These are phyloP conservation scores for Corynespora cassiicola DNA, from an alignment of 2,329 filamentous ascomycete genomes.

Conservation along the genomic window DNA sequence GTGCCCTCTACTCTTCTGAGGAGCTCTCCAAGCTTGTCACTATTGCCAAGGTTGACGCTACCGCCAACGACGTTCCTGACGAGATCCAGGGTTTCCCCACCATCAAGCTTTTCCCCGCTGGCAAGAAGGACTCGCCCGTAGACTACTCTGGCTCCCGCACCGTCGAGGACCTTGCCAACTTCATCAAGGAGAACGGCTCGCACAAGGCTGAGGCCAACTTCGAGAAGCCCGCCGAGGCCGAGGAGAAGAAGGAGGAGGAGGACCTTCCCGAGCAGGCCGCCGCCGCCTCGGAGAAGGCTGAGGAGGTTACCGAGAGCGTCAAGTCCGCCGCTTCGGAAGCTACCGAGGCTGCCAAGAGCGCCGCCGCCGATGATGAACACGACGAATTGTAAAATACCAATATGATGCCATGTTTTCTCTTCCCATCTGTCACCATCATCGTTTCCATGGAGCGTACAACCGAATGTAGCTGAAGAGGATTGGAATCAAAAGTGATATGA, in stretches of 20 bases:
- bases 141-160: slow-evolving; percentile 89
- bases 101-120: slow-evolving; percentile 96
- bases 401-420: slow-evolving; percentile 11
- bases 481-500: slow-evolving; percentile 8
- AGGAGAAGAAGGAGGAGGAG: slow-evolving; percentile 52
- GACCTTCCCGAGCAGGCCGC: slow-evolving; percentile 54
- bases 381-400: slow-evolving; percentile 74
- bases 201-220: slow-evolving; percentile 75
- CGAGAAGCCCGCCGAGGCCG: slow-evolving; percentile 64
- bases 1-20: slow-evolving; percentile 59
- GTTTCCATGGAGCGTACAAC: background rate
- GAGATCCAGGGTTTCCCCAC: slow-evolving; percentile 98
- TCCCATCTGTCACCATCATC: slow-evolving; percentile 1
- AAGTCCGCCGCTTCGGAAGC: slow-evolving; percentile 49
- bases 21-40: slow-evolving; percentile 65
- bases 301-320: slow-evolving; percentile 41
- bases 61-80: slow-evolving; percentile 93
- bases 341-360: slow-evolving; percentile 44
- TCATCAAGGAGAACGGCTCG: slow-evolving; percentile 95
- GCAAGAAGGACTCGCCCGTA: slow-evolving; percentile 81
- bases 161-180: slow-evolving; percentile 87
- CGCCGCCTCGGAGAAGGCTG: slow-evolving; percentile 50
- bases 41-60: slow-evolving; percentile 93
- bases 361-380: slow-evolving; percentile 54
- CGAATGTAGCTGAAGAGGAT: background rate